A percentile compares a stretch with the other conserved stretches of the same genome.
phyloP scores from a whole-genome alignment of 495 filamentous ascomycete genomes.

The Penicillium taxi region DNA sequence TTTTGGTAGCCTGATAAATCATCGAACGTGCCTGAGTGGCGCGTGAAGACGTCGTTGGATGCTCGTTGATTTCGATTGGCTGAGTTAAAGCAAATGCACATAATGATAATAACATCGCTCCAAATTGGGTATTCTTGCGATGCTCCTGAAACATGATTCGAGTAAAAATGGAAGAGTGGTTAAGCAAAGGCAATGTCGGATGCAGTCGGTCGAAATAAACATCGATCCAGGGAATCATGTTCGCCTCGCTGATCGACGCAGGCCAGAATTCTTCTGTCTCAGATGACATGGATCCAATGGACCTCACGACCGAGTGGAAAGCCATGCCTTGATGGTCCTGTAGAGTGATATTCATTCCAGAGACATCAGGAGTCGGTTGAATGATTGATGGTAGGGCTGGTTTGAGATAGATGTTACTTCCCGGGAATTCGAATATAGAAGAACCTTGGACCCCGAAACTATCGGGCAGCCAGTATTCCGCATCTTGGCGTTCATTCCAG shows the following conservation, averaged over 20 bases:
- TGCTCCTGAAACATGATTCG: constrained; percentile 53
- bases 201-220: constrained; percentile 82
- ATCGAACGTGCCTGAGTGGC: constrained; percentile 50
- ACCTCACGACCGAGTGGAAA: constrained; percentile 15
- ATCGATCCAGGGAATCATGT: constrained; percentile 55
- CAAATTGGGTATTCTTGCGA: constrained; percentile 62
- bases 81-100: constrained; percentile 83
- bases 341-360: constrained; percentile 14
- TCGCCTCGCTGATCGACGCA: constrained; percentile 30
- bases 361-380: constrained; percentile 18
- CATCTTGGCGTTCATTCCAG: constrained; percentile 29
- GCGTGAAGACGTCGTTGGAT: constrained; percentile 34
- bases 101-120: constrained; percentile 57
- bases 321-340: constrained; percentile 16
- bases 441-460: constrained; percentile 27
- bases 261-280: constrained; percentile 26
- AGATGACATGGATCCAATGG: constrained; percentile 9
- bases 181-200: constrained; percentile 68
- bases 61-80: constrained; percentile 53
- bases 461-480: constrained; percentile 39
- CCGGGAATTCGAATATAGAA: constrained; percentile 32
- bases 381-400: constrained; percentile 36
- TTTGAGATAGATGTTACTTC: constrained; percentile 34
- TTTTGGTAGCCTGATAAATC: constrained; percentile 68
- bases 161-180: constrained; percentile 54